These are phyloP conservation scores for Rhizophora apiculata DNA, from an alignment of 345 rosid genomes.

Conservation along the genomic window DNA sequence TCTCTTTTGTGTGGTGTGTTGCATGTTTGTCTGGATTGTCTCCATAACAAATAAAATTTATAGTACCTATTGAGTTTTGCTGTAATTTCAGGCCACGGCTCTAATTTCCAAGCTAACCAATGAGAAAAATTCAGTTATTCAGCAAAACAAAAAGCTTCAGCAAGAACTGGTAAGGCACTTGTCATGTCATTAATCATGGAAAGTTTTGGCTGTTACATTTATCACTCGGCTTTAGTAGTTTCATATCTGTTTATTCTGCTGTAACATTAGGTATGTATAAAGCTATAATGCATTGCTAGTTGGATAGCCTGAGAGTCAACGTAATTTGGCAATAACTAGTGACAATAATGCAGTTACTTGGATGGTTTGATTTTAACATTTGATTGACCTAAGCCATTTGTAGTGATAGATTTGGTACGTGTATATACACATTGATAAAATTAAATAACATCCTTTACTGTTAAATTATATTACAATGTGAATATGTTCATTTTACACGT, in stretches of 20 bases:
- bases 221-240: not conserved
- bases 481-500: not conserved
- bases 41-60: not conserved
- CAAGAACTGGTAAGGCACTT: slow-evolving; percentile 54
- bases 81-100: slow-evolving; percentile 45
- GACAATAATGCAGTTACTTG: too few species aligned
- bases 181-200: not conserved
- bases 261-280: too few species aligned
- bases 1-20: not conserved
- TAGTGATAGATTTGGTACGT: too few species aligned
- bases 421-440: too few species aligned
- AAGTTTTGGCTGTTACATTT: not conserved
- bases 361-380: too few species aligned
- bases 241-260: not conserved
- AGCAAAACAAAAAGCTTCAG: slow-evolving; percentile 52
- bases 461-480: not conserved
- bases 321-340: too few species aligned
- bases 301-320: too few species aligned
- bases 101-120: slow-evolving; percentile 51
- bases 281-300: too few species aligned
- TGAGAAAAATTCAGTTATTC: slow-evolving; percentile 52
- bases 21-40: not conserved
- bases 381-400: too few species aligned
- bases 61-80: not conserved
- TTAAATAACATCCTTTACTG: too few species aligned